phyloP scores from a whole-genome alignment of 2,329 filamentous ascomycete genomes.

The Aspergillus pseudotamarii region DNA sequence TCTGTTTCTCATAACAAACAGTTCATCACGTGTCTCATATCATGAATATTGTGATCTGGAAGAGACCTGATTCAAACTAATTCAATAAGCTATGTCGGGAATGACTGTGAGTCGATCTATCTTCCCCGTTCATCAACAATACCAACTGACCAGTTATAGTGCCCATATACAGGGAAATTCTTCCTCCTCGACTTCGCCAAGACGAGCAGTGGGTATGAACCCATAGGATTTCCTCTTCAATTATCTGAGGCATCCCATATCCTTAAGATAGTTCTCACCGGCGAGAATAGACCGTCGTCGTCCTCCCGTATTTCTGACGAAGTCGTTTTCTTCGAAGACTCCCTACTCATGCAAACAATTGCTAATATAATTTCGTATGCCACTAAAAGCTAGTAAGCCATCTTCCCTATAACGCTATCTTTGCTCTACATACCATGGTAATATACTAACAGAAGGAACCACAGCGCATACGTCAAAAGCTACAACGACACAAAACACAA shows the following conservation, averaged over 20 bases:
- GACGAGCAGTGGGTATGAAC: background rate
- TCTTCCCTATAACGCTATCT: background rate
- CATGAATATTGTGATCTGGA: background rate
- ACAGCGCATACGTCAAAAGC: background rate
- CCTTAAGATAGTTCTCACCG: background rate
- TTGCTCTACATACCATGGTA: background rate
- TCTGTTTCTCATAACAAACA: background rate
- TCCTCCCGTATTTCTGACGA: background rate
- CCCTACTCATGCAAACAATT: background rate
- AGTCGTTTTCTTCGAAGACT: background rate
- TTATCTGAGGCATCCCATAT: background rate
- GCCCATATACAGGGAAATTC: background rate
- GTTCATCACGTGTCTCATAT: background rate
- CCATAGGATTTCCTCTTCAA: background rate
- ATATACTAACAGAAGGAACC: background rate
- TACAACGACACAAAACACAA: background rate
- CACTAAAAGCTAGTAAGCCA: background rate
- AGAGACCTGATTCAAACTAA: background rate
- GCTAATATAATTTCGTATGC: background rate
- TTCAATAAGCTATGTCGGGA: background rate
- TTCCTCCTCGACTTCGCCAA: background rate
- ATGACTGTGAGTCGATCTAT: background rate
- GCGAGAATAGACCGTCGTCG: background rate
- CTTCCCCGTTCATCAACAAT: background rate
- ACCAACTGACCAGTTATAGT: background rate